Base-by-base conservation (phyloP, 805 yeast genomes). In the Metschnikowia orientalis region DNA sequence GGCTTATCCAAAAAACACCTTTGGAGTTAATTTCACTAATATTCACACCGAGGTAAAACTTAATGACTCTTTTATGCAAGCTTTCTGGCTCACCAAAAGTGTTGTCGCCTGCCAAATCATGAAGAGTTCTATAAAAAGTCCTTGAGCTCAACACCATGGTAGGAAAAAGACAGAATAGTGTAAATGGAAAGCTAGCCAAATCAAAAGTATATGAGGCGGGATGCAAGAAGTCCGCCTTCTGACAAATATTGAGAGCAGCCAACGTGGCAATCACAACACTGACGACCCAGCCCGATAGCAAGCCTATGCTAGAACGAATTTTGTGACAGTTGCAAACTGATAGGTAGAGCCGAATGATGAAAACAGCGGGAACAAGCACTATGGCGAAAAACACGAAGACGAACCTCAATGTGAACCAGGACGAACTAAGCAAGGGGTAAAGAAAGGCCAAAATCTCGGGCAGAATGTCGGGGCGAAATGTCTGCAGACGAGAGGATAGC, bases 231-330 rank as follows among this genome's bases (percentile, higher is more conserved):
- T 56, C 62, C 28, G 54, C 49, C 19, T 45, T 42, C 3, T 45
- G 20, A 4, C 26, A 23, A 2, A 50, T 42, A n/a, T 56, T 34
- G 5, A 61, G 18, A 0, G 69, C 42, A 1, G 65, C 62, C 5
- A 57, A 41, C 6, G 50, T 26, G 4, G 61, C 46, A 1, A 62
- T 32, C 6, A 50, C 12, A 0, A 51, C 50, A 16, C 53, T 55
- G 4, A 50, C 45, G 4, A 56, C 23, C 71, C 71, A 65, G 3
- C 67, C 69, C 14, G 54, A 26, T 8, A 65, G 18, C 13, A 65
- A 44, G 0, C 71, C 70, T 7, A 59, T 25, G 32, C 45, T 56
- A 3, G 67, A 61, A 18, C 64, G 42, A 8, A 65, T 49, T 29
- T 56, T 57, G 34, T 59, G 63, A 25, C 49, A 49, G 31, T 64